These are phyloP conservation scores for Ascosphaera aggregata DNA, from an alignment of 2,329 filamentous ascomycete species.

Conservation along the genomic window DNA sequence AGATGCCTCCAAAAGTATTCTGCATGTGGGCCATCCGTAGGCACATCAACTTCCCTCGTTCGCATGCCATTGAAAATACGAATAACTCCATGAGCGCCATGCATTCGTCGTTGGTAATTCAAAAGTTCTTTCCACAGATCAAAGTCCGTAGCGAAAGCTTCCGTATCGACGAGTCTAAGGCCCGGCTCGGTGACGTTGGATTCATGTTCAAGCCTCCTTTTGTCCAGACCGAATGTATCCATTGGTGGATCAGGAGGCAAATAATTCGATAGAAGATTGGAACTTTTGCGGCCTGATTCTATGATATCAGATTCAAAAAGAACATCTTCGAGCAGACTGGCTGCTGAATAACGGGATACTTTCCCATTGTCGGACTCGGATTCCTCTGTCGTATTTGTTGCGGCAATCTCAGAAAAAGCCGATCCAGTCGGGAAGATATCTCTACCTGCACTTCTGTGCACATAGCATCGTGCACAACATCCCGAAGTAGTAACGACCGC, in stretches of 20 bases:
- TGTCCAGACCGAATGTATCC: too few species aligned
- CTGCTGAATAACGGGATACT: slow-evolving; percentile 5
- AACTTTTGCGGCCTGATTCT: too few species aligned
- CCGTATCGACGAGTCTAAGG: slow-evolving; percentile 16
- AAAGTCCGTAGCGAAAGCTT: slow-evolving; percentile 13
- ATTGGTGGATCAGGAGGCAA: too few species aligned
- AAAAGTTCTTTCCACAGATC: slow-evolving; percentile 23
- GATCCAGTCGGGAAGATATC: too few species aligned
- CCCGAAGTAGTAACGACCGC: slow-evolving; percentile 6
- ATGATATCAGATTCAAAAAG: too few species aligned
- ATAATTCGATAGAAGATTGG: too few species aligned
- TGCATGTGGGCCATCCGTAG: slow-evolving; percentile 14
- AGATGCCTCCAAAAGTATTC: slow-evolving; percentile 21
- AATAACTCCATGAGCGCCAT: slow-evolving; percentile 19
- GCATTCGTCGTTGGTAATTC: slow-evolving; percentile 19
- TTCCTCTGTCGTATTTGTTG: too few species aligned
- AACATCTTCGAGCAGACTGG: slow-evolving; percentile 7
- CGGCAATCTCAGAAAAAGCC: too few species aligned
- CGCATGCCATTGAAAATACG: slow-evolving; percentile 19
- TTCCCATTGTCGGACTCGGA: too few species aligned
- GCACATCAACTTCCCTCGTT: slow-evolving; percentile 13
- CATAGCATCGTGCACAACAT: slow-evolving; percentile 12
- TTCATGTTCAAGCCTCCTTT: slow-evolving; percentile 17
- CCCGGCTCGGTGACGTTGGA: slow-evolving; percentile 19
- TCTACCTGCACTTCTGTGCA: too few species aligned